A percentile compares a stretch with the other conserved stretches of the same genome.
phyloP scores from a whole-genome alignment of 441 rosid genomes.

The Pelargonium australe region DNA sequence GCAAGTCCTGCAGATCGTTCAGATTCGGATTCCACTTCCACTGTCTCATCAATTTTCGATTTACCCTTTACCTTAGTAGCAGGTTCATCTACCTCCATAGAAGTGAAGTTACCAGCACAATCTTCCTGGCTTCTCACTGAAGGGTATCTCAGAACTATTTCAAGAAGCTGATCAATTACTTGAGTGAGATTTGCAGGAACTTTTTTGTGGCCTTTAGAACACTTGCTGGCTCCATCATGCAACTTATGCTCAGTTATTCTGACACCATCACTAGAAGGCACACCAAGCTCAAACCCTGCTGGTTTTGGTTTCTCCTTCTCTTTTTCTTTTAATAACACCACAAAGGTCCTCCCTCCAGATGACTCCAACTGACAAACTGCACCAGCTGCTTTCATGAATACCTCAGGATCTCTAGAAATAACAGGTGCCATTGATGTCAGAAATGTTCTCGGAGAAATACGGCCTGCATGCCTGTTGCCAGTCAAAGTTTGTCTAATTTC shows the following conservation, averaged over 20 bases:
- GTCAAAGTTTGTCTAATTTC: slow-evolving; percentile 82
- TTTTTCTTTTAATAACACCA: slow-evolving; percentile 73
- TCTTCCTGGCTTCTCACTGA: slow-evolving; percentile 46
- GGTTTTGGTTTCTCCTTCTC: slow-evolving; percentile 67
- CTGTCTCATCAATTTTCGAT: slow-evolving; percentile 70
- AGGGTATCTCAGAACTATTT: slow-evolving; percentile 71
- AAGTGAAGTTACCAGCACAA: slow-evolving; percentile 33
- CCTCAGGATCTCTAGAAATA: slow-evolving; percentile 80
- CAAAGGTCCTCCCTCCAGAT: slow-evolving; percentile 76
- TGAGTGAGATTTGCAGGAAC: slow-evolving; percentile 75
- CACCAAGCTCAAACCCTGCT: slow-evolving; percentile 49
- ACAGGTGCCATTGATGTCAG: slow-evolving; percentile 88
- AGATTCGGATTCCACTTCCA: slow-evolving; percentile 51
- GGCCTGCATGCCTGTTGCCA: slow-evolving; percentile 73
- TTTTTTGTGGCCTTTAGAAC: slow-evolving; percentile 73
- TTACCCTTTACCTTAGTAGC: slow-evolving; percentile 80
- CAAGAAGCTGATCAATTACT: slow-evolving; percentile 96
- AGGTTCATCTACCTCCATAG: slow-evolving; percentile 90
- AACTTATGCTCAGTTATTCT: slow-evolving; percentile 64
- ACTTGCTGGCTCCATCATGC: slow-evolving; percentile 72
- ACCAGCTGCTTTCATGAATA: slow-evolving; percentile 82
- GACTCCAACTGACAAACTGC: slow-evolving; percentile 86
- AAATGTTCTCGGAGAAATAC: slow-evolving; percentile 55
- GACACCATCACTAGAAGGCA: slow-evolving; percentile 55
- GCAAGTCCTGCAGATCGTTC: slow-evolving; percentile 89